Evolutionary conservation across 1,284 basidiomycete genomes (phyloP), one percentile per base, ranked within the genome.

Genomic region (Apiotrichum porosum): DNA sequence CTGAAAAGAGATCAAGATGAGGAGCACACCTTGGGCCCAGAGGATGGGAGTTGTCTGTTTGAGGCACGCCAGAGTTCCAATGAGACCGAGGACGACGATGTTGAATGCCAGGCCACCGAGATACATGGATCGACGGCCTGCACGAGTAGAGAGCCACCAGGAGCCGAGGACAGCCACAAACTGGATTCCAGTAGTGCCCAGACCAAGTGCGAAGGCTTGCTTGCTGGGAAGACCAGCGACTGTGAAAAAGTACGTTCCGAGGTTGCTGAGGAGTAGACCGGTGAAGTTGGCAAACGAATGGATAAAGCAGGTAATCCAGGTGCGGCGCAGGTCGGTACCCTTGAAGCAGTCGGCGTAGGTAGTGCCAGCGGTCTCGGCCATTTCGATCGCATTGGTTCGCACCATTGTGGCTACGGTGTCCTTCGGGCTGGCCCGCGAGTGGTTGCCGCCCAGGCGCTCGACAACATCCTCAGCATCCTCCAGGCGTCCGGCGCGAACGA

Each of bases 321-420:
- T 70, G 24, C 71, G 59, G 22, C 71, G 61, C 8, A 63, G 54
- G 49, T 73, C 58, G 33, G 58, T 54, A 14, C 70, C 73, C 43
- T 65, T 63, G 72, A 78, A 76, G 63, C 76, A 78, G 57, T 78
- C 75, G 18, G 61, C 47, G 62, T 76, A 78, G 17, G 59, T 61
- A 4, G 69, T 34, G 3, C 68, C 65, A 4, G 48, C 41, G 15
- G 66, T 66, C 38, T 67, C 53, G 32, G 66, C 57, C 9, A 54
- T 46, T 42, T 67, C 68, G 21, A 69, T 49, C 41, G 65, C 64
- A 30, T 58, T 60, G 10, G 68, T 71, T 52, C 69, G 68, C 33
- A 52, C 51, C 46, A 72, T 73, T 65, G 78, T 74, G 45, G 73
- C 73, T 35, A 78, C 57, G 6, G 67, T 68, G 57, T 73, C 69